A percentile compares a stretch with the other conserved stretches of the same genome.
phyloP scores from a whole-genome alignment of 495 filamentous ascomycete genomes.

The Daldinia concentrica region DNA sequence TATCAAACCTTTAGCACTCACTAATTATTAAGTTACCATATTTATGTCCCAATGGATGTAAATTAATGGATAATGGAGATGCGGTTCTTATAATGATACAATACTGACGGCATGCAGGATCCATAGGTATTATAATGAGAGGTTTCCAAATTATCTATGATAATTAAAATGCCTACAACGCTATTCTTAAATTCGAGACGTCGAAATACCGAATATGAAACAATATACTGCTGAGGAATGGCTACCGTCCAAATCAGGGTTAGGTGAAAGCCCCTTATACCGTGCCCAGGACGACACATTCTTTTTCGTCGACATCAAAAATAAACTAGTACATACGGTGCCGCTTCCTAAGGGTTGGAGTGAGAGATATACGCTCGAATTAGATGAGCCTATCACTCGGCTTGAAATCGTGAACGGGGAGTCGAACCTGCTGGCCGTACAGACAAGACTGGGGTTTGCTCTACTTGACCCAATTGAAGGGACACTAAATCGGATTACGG shows the following conservation, averaged over 20 bases:
- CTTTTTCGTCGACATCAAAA: slow-evolving; percentile 36
- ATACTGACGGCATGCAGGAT: background rate
- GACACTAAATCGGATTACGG: background rate
- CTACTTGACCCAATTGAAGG: background rate
- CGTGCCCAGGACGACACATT: slow-evolving; percentile 28
- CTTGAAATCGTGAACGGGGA: background rate
- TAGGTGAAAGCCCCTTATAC: slow-evolving; percentile 33
- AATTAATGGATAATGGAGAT: background rate
- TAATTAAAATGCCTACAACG: background rate
- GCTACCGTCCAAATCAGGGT: slow-evolving; percentile 21
- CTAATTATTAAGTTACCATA: background rate
- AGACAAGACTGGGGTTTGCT: background rate
- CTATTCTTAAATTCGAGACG: background rate
- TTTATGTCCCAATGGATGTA: background rate
- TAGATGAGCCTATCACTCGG: background rate
- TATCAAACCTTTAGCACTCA: background rate
- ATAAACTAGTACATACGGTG: slow-evolving; percentile 24
- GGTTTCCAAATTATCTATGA: background rate
- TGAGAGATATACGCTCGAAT: background rate
- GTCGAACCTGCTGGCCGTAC: background rate
- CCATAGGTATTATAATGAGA: background rate
- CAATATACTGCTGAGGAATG: slow-evolving; percentile 7
- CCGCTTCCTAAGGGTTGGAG: background rate
- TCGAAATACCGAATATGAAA: background rate
- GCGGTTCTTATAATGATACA: background rate